These are phyloP conservation scores for Podaxis sp. DNA, from an alignment of 768 basidiomycete species.

Conservation along the genomic window DNA sequence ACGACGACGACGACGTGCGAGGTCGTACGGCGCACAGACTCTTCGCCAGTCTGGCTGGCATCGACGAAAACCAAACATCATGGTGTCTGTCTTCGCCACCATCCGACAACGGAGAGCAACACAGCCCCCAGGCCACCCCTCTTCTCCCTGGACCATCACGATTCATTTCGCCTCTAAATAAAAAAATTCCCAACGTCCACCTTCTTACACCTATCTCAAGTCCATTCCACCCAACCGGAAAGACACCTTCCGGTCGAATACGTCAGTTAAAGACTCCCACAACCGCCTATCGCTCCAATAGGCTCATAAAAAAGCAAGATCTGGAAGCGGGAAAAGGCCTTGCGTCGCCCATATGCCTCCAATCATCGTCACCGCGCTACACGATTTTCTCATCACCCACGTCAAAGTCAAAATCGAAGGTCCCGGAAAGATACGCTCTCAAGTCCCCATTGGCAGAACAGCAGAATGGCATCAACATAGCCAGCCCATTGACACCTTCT, in stretches of 20 bases:
- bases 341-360: conserved; percentile 24
- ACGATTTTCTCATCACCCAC: conserved; percentile 3
- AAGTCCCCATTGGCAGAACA: conserved; percentile 7
- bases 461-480: background rate
- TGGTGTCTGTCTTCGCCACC: conserved; percentile 31
- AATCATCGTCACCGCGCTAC: background rate
- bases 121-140: conserved; percentile 6
- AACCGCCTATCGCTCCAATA: background rate
- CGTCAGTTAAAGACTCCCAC: background rate
- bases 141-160: background rate
- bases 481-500: background rate
- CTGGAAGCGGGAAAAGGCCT: conserved; percentile 16
- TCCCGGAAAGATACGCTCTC: background rate
- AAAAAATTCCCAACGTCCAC: background rate
- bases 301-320: background rate
- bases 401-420: background rate
- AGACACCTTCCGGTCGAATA: background rate
- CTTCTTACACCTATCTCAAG: conserved; percentile 2
- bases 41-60: conserved; percentile 44
- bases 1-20: conserved; percentile 47
- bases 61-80: conserved; percentile 31
- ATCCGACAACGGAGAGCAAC: conserved; percentile 17
- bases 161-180: background rate
- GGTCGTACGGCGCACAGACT: conserved; percentile 55
- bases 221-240: background rate